Percentiles rank a stretch among this genome's conserved stretches.
These are phyloP conservation scores for Fragaria ananassa DNA, from an alignment of 306 rosid genomes.

Conservation along the genomic window DNA sequence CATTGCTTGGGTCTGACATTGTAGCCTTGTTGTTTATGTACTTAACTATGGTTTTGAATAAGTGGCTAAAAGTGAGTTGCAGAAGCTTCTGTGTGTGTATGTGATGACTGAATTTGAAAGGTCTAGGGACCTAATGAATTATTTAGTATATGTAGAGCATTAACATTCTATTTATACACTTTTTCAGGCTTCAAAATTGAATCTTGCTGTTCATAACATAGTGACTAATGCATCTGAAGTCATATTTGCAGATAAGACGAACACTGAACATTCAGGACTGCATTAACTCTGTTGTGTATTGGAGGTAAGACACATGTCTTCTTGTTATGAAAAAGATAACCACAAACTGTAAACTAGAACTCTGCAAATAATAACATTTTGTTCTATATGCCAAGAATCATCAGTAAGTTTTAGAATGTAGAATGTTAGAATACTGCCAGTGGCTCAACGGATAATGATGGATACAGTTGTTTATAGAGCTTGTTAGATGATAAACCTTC, in stretches of 20 bases:
- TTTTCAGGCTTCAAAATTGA: not conserved
- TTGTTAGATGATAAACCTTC: not conserved
- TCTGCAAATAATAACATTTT: not conserved
- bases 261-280: not conserved
- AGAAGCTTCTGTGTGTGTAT: not conserved
- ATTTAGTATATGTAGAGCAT: not conserved
- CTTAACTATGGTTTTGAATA: not conserved
- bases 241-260: constrained; percentile 7
- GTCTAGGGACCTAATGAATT: not conserved
- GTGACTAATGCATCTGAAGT: not conserved
- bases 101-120: not conserved
- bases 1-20: not conserved
- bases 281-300: constrained; percentile 3
- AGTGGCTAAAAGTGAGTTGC: not conserved
- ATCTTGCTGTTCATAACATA: not conserved
- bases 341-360: not conserved
- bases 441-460: not conserved
- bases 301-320: constrained; percentile 8
- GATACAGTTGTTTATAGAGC: not conserved
- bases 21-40: not conserved
- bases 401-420: not conserved
- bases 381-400: not conserved
- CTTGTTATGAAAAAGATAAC: not conserved
- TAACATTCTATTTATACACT: not conserved
- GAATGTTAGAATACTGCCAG: not conserved